These are phyloP conservation scores for Panicum hallii DNA, from an alignment of 202 grass and related monocot genomes.

Conservation along the genomic window DNA sequence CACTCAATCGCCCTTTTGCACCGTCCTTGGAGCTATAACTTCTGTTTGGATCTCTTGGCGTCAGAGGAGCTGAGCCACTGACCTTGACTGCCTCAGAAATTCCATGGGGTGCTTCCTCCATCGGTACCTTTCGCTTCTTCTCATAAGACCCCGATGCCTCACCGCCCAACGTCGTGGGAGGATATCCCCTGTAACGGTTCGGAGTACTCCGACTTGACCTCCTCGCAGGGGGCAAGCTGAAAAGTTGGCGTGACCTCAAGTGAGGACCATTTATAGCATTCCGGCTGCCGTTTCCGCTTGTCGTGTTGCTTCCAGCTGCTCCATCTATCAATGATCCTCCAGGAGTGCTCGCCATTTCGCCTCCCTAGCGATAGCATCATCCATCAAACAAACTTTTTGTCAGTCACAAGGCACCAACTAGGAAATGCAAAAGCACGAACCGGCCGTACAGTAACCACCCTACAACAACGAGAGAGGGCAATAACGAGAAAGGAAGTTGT, in stretches of 20 bases:
- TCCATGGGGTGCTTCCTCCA: background rate
- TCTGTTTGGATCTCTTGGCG: constrained; percentile 1
- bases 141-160: background rate
- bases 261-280: background rate
- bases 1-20: background rate
- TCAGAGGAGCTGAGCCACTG: constrained; percentile 20
- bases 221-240: background rate
- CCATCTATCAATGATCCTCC: background rate
- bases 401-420: background rate
- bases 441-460: background rate
- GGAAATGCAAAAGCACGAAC: background rate
- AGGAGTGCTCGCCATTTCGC: constrained; percentile 38
- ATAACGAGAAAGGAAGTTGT: too few relatives aligned
- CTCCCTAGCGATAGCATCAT: background rate
- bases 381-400: background rate
- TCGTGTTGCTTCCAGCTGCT: background rate
- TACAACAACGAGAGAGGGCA: background rate
- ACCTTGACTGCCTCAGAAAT: constrained; percentile 20
- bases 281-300: background rate
- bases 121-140: constrained; percentile 9
- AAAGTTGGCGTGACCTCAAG: background rate
- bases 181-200: constrained; percentile 12
- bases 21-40: constrained; percentile 7
- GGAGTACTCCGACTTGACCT: constrained; percentile 28
- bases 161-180: constrained; percentile 4